Percentiles rank a stretch among this genome's conserved stretches.
phyloP scores from a whole-genome alignment of 2,329 filamentous ascomycete species.

The Plenodomus lindquistii region DNA sequence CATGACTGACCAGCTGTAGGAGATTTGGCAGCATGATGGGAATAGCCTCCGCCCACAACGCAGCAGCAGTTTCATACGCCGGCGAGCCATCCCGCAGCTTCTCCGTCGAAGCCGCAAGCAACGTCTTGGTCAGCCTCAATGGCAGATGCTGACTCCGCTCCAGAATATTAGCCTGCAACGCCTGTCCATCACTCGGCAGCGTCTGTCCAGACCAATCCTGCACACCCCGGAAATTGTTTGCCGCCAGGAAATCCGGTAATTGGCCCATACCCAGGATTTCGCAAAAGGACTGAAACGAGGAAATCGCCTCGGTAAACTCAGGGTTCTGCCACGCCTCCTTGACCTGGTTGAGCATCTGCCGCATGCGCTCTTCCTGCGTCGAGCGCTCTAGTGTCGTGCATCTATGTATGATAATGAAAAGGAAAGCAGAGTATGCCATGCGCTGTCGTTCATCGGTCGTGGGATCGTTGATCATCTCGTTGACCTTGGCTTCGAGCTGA shows the following conservation, averaged over 20 bases:
- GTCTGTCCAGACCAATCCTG: slow-evolving; percentile 80
- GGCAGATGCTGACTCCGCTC: slow-evolving; percentile 76
- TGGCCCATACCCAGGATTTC: slow-evolving; percentile 76
- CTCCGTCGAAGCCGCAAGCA: slow-evolving; percentile 91
- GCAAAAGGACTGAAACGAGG: slow-evolving; percentile 78
- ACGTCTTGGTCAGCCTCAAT: slow-evolving; percentile 83
- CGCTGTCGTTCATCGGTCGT: slow-evolving; percentile 79
- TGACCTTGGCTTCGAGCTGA: slow-evolving; percentile 80
- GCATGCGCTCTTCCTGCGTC: slow-evolving; percentile 72
- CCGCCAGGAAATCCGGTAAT: slow-evolving; percentile 77
- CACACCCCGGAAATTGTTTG: slow-evolving; percentile 72
- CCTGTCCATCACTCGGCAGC: slow-evolving; percentile 77
- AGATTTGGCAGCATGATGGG: slow-evolving; percentile 83
- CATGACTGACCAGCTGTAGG: slow-evolving; percentile 82
- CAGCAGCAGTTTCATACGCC: slow-evolving; percentile 74
- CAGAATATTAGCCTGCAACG: slow-evolving; percentile 77
- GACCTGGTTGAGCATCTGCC: slow-evolving; percentile 80
- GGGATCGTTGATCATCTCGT: slow-evolving; percentile 74
- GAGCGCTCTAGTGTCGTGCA: slow-evolving; percentile 72
- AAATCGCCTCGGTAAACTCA: slow-evolving; percentile 69
- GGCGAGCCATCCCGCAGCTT: slow-evolving; percentile 75
- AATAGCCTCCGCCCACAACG: slow-evolving; percentile 84
- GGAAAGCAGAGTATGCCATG: slow-evolving; percentile 83
- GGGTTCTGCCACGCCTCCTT: slow-evolving; percentile 77
- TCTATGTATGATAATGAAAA: slow-evolving; percentile 94